phyloP scores from a whole-genome alignment of 441 rosid genomes.

The Adansonia gregorii region DNA sequence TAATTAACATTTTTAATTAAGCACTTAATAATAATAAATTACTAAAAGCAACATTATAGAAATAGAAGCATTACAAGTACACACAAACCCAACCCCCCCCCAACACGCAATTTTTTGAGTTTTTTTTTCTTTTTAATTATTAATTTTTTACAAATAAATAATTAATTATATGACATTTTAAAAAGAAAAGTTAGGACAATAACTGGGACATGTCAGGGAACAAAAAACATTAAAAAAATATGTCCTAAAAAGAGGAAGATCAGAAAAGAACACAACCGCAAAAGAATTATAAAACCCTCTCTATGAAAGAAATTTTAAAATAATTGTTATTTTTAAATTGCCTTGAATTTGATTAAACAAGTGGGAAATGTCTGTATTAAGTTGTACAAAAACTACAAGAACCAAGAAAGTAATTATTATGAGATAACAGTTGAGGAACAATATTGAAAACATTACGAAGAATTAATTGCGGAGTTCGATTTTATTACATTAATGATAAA shows the following conservation, averaged over 20 bases:
- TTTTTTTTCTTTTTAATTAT: background rate
- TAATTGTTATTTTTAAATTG: slow-evolving; percentile 3
- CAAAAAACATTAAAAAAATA: slow-evolving; percentile 14
- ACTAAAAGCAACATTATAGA: slow-evolving; percentile 7
- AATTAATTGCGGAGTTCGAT: background rate
- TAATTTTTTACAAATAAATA: background rate
- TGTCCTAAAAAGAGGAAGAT: slow-evolving; percentile 28
- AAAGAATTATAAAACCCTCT: slow-evolving; percentile 24
- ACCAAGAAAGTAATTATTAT: slow-evolving; percentile 20
- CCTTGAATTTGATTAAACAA: slow-evolving; percentile 23
- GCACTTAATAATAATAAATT: background rate
- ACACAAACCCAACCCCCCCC: background rate
- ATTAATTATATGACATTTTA: slow-evolving; percentile 8
- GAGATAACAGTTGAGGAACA: background rate
- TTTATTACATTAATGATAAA: too few relatives aligned
- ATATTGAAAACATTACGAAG: background rate
- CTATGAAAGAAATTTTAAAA: slow-evolving; percentile 15
- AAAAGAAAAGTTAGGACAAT: slow-evolving; percentile 42
- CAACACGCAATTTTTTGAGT: background rate
- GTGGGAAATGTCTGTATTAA: background rate
- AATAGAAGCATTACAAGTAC: slow-evolving; percentile 27
- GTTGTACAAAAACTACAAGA: background rate
- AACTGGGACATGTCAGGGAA: slow-evolving; percentile 51
- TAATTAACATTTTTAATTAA: slow-evolving; percentile 18
- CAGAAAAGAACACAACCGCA: slow-evolving; percentile 34